Evolutionary conservation across 2,329 filamentous ascomycete genomes (phyloP).

Genomic region (Myriosclerotinia curreyana): DNA sequence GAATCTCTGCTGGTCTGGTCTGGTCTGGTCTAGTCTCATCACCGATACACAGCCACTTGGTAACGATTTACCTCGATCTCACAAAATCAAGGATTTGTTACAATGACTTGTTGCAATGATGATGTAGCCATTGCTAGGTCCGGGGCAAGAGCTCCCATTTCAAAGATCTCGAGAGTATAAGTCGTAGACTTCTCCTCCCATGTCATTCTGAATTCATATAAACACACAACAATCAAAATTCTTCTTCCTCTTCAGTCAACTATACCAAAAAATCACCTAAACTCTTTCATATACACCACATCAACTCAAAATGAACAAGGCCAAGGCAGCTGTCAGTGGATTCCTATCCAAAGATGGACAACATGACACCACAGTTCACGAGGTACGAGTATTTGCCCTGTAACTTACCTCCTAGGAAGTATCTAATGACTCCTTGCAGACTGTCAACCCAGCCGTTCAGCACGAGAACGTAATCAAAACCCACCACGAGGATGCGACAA

Average conservation of each 20-base stretch:
- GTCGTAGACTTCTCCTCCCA: neutral
- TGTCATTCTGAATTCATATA: constrained; percentile 11
- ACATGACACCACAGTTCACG: constrained; percentile 68
- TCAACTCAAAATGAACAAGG: constrained; percentile 55
- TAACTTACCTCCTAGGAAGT: neutral
- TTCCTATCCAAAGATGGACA: constrained; percentile 62
- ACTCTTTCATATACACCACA: constrained; percentile 2
- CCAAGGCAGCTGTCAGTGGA: constrained; percentile 58
- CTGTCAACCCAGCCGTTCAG: constrained; percentile 56
- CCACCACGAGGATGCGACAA: constrained; percentile 59
- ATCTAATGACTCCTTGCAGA: constrained; percentile 32
- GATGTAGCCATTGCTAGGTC: constrained; percentile 9
- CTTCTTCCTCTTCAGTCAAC: neutral
- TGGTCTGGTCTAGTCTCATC: neutral
- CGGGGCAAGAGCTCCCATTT: neutral
- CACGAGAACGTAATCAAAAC: constrained; percentile 59
- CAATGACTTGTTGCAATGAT: neutral
- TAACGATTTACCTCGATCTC: neutral
- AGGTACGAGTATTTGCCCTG: constrained; percentile 40
- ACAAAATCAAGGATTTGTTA: constrained; percentile 1
- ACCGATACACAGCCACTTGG: constrained; percentile 15
- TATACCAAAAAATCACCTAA: constrained; percentile 11
- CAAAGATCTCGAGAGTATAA: constrained; percentile 4
- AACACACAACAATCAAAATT: neutral
- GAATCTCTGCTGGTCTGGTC: neutral